Base-by-base conservation (phyloP, 768 basidiomycete species). In the Panaeolus cyanescens region DNA sequence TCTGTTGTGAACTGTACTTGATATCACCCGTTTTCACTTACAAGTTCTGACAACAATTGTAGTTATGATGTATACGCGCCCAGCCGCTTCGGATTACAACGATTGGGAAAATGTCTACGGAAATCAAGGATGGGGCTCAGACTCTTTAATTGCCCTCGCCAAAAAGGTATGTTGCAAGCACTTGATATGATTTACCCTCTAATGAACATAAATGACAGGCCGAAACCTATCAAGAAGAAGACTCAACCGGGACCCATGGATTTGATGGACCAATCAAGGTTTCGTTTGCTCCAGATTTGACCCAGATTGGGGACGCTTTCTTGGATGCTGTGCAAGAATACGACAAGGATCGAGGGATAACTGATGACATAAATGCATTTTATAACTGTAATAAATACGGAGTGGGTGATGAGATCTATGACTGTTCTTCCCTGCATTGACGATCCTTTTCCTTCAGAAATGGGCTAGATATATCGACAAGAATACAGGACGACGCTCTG, bases 1-100 rank as follows among this genome's bases (percentile, higher is more conserved):
- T 87, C 86, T 0, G 74, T 76, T 56, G 79, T 89, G 17, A 90
- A 89, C 64, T 85, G 87, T 86, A 53, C 31, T 25, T 19, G 20
- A 28, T 13, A 17, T 31, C n/a, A 5, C 56, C 33, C 55, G 5
- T 34, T 25, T 36, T 28, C 25, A 30, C 53, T 9, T 33, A 31
- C 45, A 13, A 56, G 19, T 30, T n/a, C 25, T 42, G n/a, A 64
- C 22, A 53, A 25, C 9, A 15, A 45, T 8, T 5, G 36, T 45
- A 83, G 81, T 81, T 61, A 77, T 79, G 68, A 77, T 84, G 77
- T 89, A 88, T 62, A 83, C 80, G 0, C 81, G 88, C 25, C 81
- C 85, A 13, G 71, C 83, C 7, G 82, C 85, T 1, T 88, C 86
- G 0, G 89, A 90, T 67, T 88, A 84, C 54, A 85, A 90, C 63